Percentiles rank a stretch among this genome's conserved stretches.
Evolutionary conservation across 495 filamentous ascomycete species (phyloP).

Genomic region (Staphylotrichum longicolle): DNA sequence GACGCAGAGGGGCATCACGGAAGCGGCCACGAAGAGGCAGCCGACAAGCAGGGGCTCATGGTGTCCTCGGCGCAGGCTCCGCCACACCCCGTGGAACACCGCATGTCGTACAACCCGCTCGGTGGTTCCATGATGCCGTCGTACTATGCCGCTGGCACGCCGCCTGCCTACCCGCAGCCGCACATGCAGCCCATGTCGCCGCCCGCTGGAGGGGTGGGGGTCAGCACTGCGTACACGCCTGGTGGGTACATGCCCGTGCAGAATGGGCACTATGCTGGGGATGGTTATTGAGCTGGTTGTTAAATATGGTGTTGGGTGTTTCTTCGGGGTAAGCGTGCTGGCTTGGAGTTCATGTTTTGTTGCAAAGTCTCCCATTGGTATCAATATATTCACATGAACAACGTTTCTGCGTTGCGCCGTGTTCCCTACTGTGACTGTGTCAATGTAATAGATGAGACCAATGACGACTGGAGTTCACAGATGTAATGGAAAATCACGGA

Average conservation of each 20-base stretch:
- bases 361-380: no score
- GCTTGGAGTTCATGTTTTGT: no score
- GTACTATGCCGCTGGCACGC: neutral
- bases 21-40: neutral
- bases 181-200: neutral
- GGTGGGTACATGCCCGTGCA: constrained; percentile 7
- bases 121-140: neutral
- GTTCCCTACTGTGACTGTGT: no score
- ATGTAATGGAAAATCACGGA: no score
- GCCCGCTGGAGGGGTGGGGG: neutral
- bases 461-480: no score
- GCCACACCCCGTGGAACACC: neutral
- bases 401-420: no score
- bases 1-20: neutral
- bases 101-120: neutral
- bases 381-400: no score
- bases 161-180: neutral
- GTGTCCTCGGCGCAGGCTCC: neutral
- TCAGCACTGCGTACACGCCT: neutral
- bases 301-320: no score
- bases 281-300: neutral
- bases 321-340: no score
- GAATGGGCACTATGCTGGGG: neutral
- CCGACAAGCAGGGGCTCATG: constrained; percentile 4
- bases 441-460: no score